Evolutionary conservation across 108 stramenopile genomes (phyloP).

Genomic region (Ochromonas danica): DNA sequence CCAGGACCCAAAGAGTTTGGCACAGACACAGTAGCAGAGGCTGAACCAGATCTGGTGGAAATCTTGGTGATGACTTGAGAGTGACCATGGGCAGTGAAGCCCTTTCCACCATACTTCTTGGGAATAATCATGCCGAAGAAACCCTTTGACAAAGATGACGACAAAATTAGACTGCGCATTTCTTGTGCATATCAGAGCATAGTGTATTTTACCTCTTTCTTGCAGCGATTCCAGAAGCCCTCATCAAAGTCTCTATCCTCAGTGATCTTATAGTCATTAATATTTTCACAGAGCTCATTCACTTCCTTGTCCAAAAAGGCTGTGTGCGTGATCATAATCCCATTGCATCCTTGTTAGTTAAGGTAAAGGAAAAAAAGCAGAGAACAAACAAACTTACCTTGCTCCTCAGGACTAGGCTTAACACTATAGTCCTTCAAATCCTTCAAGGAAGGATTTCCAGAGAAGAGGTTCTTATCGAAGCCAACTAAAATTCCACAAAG

Average conservation of each 20-base stretch:
- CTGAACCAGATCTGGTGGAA: slow-evolving; percentile 56
- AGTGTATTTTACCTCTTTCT: slow-evolving; percentile 49
- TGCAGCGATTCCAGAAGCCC: slow-evolving; percentile 71
- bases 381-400: not conserved
- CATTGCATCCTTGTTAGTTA: not conserved
- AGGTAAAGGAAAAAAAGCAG: not conserved
- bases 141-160: too few relatives aligned
- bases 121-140: slow-evolving; percentile 96
- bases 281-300: slow-evolving; percentile 72
- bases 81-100: slow-evolving; percentile 88
- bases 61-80: slow-evolving; percentile 83
- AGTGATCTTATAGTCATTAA: slow-evolving; percentile 87
- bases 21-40: slow-evolving; percentile 80
- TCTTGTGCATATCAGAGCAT: not conserved
- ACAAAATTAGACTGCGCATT: too few relatives aligned
- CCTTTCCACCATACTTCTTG: slow-evolving; percentile 90
- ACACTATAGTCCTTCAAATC: slow-evolving; percentile 75
- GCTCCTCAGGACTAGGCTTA: slow-evolving; percentile 35
- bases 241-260: slow-evolving; percentile 76
- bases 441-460: slow-evolving; percentile 79
- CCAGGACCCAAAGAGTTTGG: slow-evolving; percentile 96
- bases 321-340: not conserved
- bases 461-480: slow-evolving; percentile 93
- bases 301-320: slow-evolving; percentile 84
- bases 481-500: slow-evolving; percentile 51